phyloP scores from a whole-genome alignment of 305 asterid genomes.

The Ilex paraguariensis region DNA sequence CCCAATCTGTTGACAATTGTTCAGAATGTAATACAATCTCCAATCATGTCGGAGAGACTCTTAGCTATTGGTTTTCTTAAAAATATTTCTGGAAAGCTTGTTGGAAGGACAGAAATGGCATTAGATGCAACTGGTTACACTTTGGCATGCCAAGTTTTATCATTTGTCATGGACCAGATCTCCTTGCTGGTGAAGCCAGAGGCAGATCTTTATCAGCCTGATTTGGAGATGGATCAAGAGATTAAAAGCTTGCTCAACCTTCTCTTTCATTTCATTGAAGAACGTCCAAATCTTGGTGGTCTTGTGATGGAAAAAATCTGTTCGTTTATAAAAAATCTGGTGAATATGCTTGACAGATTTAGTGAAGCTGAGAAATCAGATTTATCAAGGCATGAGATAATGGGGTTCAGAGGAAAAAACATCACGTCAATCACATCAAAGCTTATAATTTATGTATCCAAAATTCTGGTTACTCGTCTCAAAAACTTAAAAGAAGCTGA shows the following conservation, averaged over 20 bases:
- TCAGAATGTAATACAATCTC: conserved; percentile 31
- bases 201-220: conserved; percentile 26
- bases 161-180: conserved; percentile 46
- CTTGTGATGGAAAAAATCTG: conserved; percentile 47
- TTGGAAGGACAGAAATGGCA: conserved; percentile 41
- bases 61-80: conserved; percentile 42
- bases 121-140: conserved; percentile 33
- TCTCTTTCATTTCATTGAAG: conserved; percentile 47
- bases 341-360: conserved; percentile 26
- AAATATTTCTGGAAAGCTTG: conserved; percentile 47
- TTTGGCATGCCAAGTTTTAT: conserved; percentile 41
- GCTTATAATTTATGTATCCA: conserved; percentile 40
- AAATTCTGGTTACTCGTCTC: conserved; percentile 45
- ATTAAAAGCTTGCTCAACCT: conserved; percentile 47
- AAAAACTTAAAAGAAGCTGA: conserved; percentile 36
- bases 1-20: conserved; percentile 33
- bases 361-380: conserved; percentile 24
- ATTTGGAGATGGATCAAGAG: conserved; percentile 39
- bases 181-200: conserved; percentile 29
- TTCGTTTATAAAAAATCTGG: conserved; percentile 39
- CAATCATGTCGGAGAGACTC: conserved; percentile 41
- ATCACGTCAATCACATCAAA: conserved; percentile 24
- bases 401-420: conserved; percentile 22
- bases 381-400: conserved; percentile 14
- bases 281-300: conserved; percentile 35